Percentiles rank a stretch among this genome's conserved stretches.
Conservation (phyloP, 108 stramenopile species). For the Tribonema minus region DNA sequence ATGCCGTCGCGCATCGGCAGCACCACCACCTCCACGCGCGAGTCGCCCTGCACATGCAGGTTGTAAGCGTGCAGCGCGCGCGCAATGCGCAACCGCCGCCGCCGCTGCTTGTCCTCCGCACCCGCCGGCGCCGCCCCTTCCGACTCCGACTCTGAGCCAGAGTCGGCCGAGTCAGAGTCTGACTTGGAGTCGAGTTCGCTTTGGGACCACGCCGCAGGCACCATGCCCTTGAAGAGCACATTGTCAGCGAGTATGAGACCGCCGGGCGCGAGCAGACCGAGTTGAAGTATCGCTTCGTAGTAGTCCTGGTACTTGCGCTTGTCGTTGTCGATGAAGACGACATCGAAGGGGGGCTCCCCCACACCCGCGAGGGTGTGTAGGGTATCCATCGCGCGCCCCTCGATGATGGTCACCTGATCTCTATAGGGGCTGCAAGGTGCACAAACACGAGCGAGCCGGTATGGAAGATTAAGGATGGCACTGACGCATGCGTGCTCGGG, state of each 20-base stretch:
- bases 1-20: conserved; percentile 39
- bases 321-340: conserved; percentile 46
- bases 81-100: conserved; percentile 28
- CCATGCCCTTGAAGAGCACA: conserved; percentile 48
- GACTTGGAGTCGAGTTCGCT: not conserved
- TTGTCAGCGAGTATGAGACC: conserved; percentile 50
- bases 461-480: too few species aligned
- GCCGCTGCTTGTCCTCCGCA: not conserved
- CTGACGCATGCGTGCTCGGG: too few species aligned
- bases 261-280: conserved; percentile 19
- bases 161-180: not conserved
- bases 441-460: not conserved
- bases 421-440: not conserved
- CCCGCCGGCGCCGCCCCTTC: not conserved
- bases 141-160: not conserved
- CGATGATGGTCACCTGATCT: not conserved
- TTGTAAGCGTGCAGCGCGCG: conserved; percentile 23
- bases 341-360: conserved; percentile 5
- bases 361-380: not conserved
- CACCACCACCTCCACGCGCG: conserved; percentile 28
- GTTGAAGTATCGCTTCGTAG: conserved; percentile 21
- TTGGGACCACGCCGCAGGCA: not conserved
- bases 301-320: conserved; percentile 42
- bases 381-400: not conserved
- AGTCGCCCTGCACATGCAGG: conserved; percentile 8